Evolutionary conservation across 225 moss, liverwort and hornwort genomes (phyloP).

Genomic region (Anthoceros angustus): DNA sequence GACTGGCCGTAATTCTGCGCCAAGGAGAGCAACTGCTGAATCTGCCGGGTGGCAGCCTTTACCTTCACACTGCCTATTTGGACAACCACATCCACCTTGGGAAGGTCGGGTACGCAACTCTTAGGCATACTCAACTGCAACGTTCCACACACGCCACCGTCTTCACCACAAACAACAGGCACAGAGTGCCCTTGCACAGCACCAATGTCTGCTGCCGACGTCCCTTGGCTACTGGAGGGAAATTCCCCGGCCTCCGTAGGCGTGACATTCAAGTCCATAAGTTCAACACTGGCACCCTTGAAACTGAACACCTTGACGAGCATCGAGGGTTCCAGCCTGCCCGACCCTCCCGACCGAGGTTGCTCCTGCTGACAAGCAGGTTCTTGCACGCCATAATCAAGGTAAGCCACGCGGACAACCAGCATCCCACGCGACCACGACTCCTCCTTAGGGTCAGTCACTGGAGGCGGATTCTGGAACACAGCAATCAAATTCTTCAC

Average conservation of each 20-base stretch:
- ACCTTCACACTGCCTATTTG: constrained; percentile 44
- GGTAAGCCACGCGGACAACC: constrained; percentile 41
- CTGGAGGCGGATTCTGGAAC: constrained; percentile 29
- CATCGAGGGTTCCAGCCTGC: constrained; percentile 35
- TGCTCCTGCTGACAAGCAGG: constrained; percentile 22
- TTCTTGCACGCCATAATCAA: constrained; percentile 62
- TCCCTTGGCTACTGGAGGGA: background rate
- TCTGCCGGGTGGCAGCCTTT: constrained; percentile 50
- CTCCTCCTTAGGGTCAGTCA: too few species aligned
- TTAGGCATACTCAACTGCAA: constrained; percentile 83
- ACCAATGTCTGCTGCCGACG: background rate
- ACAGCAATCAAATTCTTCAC: constrained; percentile 59
- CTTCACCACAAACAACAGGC: constrained; percentile 49
- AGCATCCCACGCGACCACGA: constrained; percentile 18
- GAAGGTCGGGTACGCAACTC: constrained; percentile 70
- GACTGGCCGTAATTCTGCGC: constrained; percentile 36
- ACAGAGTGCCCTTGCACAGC: constrained; percentile 34
- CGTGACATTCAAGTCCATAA: constrained; percentile 8
- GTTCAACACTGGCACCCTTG: constrained; percentile 50
- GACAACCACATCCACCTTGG: constrained; percentile 81
- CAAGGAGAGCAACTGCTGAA: constrained; percentile 44
- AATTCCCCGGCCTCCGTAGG: background rate
- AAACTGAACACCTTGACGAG: constrained; percentile 71
- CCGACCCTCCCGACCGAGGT: constrained; percentile 19
- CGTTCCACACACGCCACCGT: constrained; percentile 52